phyloP scores from a whole-genome alignment of 1,284 basidiomycete species.

The Melampsora larici-populina region DNA sequence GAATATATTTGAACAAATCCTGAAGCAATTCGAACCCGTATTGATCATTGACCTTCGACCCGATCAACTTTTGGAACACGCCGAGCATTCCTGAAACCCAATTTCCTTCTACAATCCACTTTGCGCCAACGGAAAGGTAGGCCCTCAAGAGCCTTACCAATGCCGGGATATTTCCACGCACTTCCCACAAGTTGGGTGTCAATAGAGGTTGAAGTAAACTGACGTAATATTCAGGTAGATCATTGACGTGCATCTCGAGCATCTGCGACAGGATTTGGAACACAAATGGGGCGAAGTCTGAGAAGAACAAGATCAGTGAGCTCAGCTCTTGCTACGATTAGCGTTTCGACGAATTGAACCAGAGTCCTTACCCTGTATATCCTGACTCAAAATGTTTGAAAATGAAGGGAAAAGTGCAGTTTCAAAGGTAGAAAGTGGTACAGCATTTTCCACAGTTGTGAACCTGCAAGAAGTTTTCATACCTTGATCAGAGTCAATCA shows the following conservation, averaged over 20 bases:
- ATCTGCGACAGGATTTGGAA: slow-evolving; percentile 97
- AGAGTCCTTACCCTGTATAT: slow-evolving; percentile 72
- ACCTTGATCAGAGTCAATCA: neutral
- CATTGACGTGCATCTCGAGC: slow-evolving; percentile 70
- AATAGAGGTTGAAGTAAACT: slow-evolving; percentile 77
- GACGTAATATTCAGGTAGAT: slow-evolving; percentile 73
- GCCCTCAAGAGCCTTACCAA: slow-evolving; percentile 83
- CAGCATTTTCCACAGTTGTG: slow-evolving; percentile 67
- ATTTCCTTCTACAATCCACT: slow-evolving; percentile 67
- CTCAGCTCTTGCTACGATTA: no score
- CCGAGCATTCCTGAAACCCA: slow-evolving; percentile 79
- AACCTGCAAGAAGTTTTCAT: slow-evolving; percentile 60
- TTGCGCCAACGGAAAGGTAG: slow-evolving; percentile 71
- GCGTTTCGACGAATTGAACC: no score
- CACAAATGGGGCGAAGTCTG: slow-evolving; percentile 94
- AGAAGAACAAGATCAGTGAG: neutral
- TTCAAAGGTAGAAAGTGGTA: slow-evolving; percentile 73
- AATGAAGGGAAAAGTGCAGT: slow-evolving; percentile 73
- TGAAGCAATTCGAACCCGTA: slow-evolving; percentile 89
- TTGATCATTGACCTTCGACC: slow-evolving; percentile 79
- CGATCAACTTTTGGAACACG: slow-evolving; percentile 86
- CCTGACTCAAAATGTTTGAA: slow-evolving; percentile 80
- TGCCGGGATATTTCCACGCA: slow-evolving; percentile 92
- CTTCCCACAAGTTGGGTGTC: slow-evolving; percentile 83
- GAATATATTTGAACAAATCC: slow-evolving; percentile 65